Evolutionary conservation across 2,329 filamentous ascomycete species (phyloP).

Genomic region (Didymella pinodella): DNA sequence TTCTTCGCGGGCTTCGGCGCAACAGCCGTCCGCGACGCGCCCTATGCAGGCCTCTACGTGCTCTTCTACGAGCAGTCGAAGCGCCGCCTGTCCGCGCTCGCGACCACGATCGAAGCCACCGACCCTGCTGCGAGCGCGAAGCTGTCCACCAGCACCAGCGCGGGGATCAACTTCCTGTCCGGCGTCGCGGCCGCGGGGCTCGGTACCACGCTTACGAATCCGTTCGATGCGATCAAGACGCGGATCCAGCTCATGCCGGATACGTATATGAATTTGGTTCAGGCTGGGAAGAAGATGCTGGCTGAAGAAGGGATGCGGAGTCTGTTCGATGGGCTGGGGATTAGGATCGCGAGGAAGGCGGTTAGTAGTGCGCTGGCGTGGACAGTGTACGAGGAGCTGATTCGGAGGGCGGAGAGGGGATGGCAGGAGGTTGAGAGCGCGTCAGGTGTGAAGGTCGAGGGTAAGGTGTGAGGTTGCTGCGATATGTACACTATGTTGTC

Average conservation of each 20-base stretch:
- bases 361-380: slow-evolving; percentile 94
- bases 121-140: slow-evolving; percentile 22
- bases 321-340: slow-evolving; percentile 82
- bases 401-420: slow-evolving; percentile 71
- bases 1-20: slow-evolving; percentile 96
- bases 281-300: slow-evolving; percentile 80
- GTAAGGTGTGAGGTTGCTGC: slow-evolving; percentile 12
- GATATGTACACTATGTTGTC: slow-evolving; percentile 8
- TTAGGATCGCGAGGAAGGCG: slow-evolving; percentile 90
- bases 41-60: slow-evolving; percentile 94
- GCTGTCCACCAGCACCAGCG: slow-evolving; percentile 55
- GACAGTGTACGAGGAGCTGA: slow-evolving; percentile 95
- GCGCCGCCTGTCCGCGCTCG: slow-evolving; percentile 59
- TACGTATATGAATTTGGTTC: slow-evolving; percentile 81
- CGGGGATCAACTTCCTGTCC: slow-evolving; percentile 83
- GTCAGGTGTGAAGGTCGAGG: slow-evolving; percentile 23
- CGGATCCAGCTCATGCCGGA: slow-evolving; percentile 87
- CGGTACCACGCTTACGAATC: slow-evolving; percentile 90
- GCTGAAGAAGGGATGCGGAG: slow-evolving; percentile 79
- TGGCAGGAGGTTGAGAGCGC: slow-evolving; percentile 44
- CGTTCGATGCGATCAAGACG: slow-evolving; percentile 96
- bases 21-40: slow-evolving; percentile 92
- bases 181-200: slow-evolving; percentile 81
- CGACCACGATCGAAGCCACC: slow-evolving; percentile 41
- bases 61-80: slow-evolving; percentile 91